phyloP scores from a whole-genome alignment of 2,329 filamentous ascomycete genomes.

The Microdochium paspali region DNA sequence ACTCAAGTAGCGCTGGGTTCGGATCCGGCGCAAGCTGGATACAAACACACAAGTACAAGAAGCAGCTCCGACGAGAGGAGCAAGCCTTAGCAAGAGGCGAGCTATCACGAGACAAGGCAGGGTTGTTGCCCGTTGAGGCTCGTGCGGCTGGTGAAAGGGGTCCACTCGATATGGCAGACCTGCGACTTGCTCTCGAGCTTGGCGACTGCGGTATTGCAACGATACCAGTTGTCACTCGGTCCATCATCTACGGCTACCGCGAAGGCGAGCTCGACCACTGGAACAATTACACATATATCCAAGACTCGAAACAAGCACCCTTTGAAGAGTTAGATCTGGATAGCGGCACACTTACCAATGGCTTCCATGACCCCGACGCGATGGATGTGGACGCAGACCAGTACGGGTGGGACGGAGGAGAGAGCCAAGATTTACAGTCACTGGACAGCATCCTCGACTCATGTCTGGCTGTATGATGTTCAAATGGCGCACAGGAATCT shows the following conservation, averaged over 20 bases:
- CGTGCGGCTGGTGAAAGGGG: conserved; percentile 64
- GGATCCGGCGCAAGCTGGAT: conserved; percentile 62
- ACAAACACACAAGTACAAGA: conserved; percentile 69
- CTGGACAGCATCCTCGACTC: conserved; percentile 50
- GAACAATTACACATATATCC: conserved; percentile 47
- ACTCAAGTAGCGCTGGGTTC: conserved; percentile 51
- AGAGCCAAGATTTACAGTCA: conserved; percentile 36
- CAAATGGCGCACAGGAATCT: conserved; percentile 13
- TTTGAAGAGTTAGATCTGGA: conserved; percentile 20
- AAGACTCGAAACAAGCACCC: conserved; percentile 21
- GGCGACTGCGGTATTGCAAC: conserved; percentile 67
- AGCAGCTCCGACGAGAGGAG: conserved; percentile 69
- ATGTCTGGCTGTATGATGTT: conserved; percentile 33
- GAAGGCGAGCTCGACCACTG: conserved; percentile 68
- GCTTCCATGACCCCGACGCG: conserved; percentile 34
- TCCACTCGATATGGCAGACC: conserved; percentile 67
- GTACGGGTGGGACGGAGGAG: conserved; percentile 52
- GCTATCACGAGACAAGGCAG: conserved; percentile 62
- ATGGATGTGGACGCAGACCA: conserved; percentile 47
- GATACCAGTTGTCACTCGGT: conserved; percentile 65
- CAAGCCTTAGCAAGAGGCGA: conserved; percentile 64
- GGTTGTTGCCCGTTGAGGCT: conserved; percentile 71
- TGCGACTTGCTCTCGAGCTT: conserved; percentile 67
- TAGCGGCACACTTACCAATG: conserved; percentile 32
- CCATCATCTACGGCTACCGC: conserved; percentile 60